Percentiles rank a stretch among this genome's conserved stretches.
phyloP scores from a whole-genome alignment of 768 basidiomycete species.

The Xerocomellus intermedius region DNA sequence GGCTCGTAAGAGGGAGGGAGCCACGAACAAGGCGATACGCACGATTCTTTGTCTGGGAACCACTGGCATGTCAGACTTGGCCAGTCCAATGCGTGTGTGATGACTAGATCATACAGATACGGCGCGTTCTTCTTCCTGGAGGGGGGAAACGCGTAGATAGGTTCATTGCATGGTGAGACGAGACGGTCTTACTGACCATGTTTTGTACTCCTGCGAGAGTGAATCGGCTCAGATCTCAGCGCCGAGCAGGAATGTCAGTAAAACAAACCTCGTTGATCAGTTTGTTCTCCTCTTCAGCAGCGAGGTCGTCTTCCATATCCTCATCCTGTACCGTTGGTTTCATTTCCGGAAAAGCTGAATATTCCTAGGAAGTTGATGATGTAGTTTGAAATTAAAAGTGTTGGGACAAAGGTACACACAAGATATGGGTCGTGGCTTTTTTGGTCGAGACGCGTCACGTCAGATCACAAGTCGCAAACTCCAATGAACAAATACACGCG shows the following conservation, averaged over 20 bases:
- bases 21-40: slow-evolving; percentile 30
- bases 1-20: not conserved
- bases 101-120: slow-evolving; percentile 95
- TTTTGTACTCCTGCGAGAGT: slow-evolving; percentile 72
- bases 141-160: not conserved
- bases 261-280: slow-evolving; percentile 76
- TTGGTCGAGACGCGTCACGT: slow-evolving; percentile 29
- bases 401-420: not conserved
- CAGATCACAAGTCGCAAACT: not conserved
- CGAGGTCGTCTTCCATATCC: slow-evolving; percentile 76
- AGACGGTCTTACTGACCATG: slow-evolving; percentile 51
- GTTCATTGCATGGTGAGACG: not conserved
- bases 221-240: slow-evolving; percentile 9
- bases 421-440: not conserved
- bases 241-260: not conserved
- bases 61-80: slow-evolving; percentile 97
- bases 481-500: not conserved
- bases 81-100: slow-evolving; percentile 98
- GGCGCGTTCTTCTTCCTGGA: slow-evolving; percentile 95
- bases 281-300: slow-evolving; percentile 85
- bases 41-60: slow-evolving; percentile 98
- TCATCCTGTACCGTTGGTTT: slow-evolving; percentile 51
- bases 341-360: slow-evolving; percentile 28
- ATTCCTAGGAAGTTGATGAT: not conserved
- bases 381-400: not conserved